Evolutionary conservation across 345 rosid genomes (phyloP), one percentile per base, ranked within the genome.

Genomic region (Linum tenue): DNA sequence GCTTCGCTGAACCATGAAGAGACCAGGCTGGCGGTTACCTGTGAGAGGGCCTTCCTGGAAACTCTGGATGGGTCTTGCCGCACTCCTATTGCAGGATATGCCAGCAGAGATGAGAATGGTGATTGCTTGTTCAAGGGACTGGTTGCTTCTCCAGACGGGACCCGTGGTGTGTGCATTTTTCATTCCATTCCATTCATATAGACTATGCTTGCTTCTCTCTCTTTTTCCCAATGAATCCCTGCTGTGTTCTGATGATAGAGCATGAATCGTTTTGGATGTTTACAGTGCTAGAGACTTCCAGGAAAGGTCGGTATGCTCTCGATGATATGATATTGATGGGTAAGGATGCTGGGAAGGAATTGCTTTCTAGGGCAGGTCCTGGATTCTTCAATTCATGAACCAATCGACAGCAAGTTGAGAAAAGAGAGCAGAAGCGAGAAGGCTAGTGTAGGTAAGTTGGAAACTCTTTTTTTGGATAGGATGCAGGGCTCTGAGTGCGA

Each of bases 71-170:
- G 99, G 31, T 94, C 99, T 55, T 94, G 99, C 66, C 96, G 96
- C 60, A 94, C 99, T 64, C 99, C 99, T 56, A 90, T 94, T 64
- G 99, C 99, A 14, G 99, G 96, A 65, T 88, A 90, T 58, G 99
- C 99, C 12, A 75, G 76, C 38, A 84, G 71, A 77, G 97, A 82
- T 31, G 78, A 79, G 72, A 81, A 88, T 39, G 95, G 95, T 64
- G 81, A 85, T 67, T 94, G 99, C 76, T 35, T 84, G 64, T 90
- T 94, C 73, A 84, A 78, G 81, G 97, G 99, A 40, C 75, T 94
- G 76, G 92, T 94, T 53, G 99, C 99, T 56, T 90, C 97, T 22
- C 96, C 99, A 3, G 92, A 94, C 59, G 99, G 99, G 70, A 84
- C 83, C 55, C 80, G 79, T 2, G 95, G 99, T 94, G 84, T 66